Conservation (phyloP, 1,139 yeast genomes). For the Nakaseomyces glabratus region DNA sequence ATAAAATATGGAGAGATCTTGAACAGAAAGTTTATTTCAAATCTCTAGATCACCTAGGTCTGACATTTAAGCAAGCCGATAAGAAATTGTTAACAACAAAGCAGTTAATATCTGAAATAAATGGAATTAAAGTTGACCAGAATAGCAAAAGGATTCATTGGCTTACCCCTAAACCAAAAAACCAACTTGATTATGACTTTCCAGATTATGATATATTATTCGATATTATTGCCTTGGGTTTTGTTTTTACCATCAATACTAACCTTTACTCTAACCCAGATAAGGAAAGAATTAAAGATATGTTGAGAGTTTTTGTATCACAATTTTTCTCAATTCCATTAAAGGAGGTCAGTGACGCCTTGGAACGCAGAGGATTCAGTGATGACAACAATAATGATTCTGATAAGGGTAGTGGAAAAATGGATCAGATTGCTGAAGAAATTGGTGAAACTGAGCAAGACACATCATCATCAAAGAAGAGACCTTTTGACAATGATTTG, state of each 20-base stretch:
- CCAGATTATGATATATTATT: conserved; percentile 58
- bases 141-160: conserved; percentile 69
- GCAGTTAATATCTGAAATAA: conserved; percentile 82
- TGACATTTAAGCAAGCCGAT: conserved; percentile 93
- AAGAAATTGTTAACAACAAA: conserved; percentile 85
- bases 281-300: conserved; percentile 64
- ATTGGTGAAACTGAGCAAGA: conserved; percentile 9
- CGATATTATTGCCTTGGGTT: conserved; percentile 65
- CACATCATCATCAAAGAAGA: conserved; percentile 31
- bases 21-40: conserved; percentile 92
- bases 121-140: conserved; percentile 88
- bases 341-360: conserved; percentile 31
- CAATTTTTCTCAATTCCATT: conserved; percentile 25
- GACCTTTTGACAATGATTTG: conserved; percentile 53
- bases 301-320: conserved; percentile 53
- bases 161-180: conserved; percentile 74
- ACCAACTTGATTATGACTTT: conserved; percentile 64
- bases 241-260: conserved; percentile 58
- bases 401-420: conserved; percentile 16
- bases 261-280: conserved; percentile 75
- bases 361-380: conserved; percentile 23
- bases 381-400: conserved; percentile 17
- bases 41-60: conserved; percentile 88
- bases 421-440: conserved; percentile 7
- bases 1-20: conserved; percentile 97